A percentile compares a stretch with the other conserved stretches of the same genome.
Conservation (phyloP, 306 rosid genomes). For the Dalbergia oliveri region DNA sequence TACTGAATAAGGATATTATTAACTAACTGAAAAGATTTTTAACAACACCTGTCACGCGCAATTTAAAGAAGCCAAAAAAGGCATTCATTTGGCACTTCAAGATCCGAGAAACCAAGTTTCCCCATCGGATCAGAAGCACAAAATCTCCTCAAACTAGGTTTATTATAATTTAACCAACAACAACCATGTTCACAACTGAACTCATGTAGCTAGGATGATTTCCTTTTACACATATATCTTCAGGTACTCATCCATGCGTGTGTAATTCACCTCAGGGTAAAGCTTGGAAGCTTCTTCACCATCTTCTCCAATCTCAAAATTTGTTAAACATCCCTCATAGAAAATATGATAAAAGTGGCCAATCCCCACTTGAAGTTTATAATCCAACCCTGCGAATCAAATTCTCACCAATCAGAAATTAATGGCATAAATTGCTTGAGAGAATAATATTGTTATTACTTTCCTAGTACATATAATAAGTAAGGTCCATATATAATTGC, state of each 20-base stretch:
- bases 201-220: neutral
- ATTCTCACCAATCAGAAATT: conserved; percentile 13
- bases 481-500: neutral
- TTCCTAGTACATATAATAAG: neutral
- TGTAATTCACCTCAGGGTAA: conserved; percentile 82
- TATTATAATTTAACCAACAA: neutral
- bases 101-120: conserved; percentile 24
- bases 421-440: neutral
- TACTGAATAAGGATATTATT: no score
- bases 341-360: conserved; percentile 79
- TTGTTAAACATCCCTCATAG: conserved; percentile 81
- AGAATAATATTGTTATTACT: neutral
- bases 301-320: conserved; percentile 72
- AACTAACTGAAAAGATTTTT: neutral
- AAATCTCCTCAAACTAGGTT: conserved; percentile 16
- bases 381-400: conserved; percentile 60
- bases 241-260: conserved; percentile 75
- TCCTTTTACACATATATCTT: conserved; percentile 50
- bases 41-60: neutral
- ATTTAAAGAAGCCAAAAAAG: neutral
- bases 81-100: conserved; percentile 11
- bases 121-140: conserved; percentile 28
- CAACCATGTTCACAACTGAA: neutral
- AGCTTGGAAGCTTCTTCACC: conserved; percentile 87
- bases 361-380: conserved; percentile 62